These are phyloP conservation scores for Amaranthus hypochondriacus DNA, from an alignment of 148 eudicot species.

Conservation along the genomic window DNA sequence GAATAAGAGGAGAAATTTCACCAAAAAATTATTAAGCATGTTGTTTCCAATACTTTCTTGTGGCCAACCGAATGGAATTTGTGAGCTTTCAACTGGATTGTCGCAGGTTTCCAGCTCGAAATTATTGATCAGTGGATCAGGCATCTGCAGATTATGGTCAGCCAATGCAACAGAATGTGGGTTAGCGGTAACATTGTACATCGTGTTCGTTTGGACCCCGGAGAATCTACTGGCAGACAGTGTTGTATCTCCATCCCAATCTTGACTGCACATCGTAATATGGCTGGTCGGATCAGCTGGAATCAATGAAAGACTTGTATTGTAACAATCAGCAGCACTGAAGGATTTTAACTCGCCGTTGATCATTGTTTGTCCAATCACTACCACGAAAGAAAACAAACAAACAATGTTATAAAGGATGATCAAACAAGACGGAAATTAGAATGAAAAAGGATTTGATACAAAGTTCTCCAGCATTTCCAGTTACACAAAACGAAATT, in stretches of 20 bases:
- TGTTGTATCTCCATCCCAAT: not conserved
- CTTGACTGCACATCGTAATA: no score
- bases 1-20: not conserved
- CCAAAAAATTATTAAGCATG: slow-evolving; percentile 9
- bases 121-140: not conserved
- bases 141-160: not conserved
- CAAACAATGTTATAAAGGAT: no score
- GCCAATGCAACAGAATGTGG: not conserved
- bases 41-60: not conserved
- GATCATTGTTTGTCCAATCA: no score
- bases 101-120: not conserved
- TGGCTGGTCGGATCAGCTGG: no score
- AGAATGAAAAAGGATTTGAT: no score
- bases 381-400: no score
- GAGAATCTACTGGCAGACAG: slow-evolving; percentile 3
- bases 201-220: slow-evolving; percentile 11
- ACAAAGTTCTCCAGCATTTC: no score
- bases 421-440: no score
- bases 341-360: no score
- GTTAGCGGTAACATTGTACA: slow-evolving; percentile 2
- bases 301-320: no score
- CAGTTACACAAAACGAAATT: no score
- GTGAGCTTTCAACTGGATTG: slow-evolving; percentile 4
- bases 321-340: no score
- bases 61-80: slow-evolving; percentile 11